Percentiles rank a stretch among this genome's conserved stretches.
Conservation (phyloP, 805 yeast species). For the Monosporozyma solicola region DNA sequence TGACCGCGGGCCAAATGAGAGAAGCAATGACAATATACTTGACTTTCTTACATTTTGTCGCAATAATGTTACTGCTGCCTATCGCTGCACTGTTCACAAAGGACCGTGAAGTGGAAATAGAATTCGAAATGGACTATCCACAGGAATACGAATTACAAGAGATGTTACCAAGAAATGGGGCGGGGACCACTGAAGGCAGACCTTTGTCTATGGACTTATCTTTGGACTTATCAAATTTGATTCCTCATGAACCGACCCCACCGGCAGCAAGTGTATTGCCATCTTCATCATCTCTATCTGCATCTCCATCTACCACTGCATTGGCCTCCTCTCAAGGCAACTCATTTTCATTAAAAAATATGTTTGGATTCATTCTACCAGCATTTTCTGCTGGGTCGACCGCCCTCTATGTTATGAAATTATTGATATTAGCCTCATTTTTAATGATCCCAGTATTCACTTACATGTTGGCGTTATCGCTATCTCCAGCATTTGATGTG, state of each 20-base stretch:
- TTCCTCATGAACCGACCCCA: not conserved
- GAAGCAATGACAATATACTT: slow-evolving; percentile 14
- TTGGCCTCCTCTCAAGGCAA: not conserved
- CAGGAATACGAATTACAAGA: not conserved
- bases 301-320: not conserved
- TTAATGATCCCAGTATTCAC: slow-evolving; percentile 15
- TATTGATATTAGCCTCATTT: slow-evolving; percentile 13
- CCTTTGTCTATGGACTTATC: slow-evolving; percentile 2
- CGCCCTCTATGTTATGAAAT: slow-evolving; percentile 8
- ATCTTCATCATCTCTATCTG: not conserved
- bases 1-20: slow-evolving; percentile 9
- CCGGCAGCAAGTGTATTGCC: not conserved
- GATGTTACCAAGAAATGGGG: not conserved
- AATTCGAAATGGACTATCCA: not conserved
- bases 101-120: not conserved
- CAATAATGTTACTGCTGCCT: slow-evolving; percentile 18
- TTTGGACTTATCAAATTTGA: slow-evolving; percentile 1
- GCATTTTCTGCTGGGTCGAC: not conserved
- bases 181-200: not conserved
- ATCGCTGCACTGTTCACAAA: slow-evolving; percentile 5
- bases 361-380: not conserved
- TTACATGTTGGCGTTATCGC: slow-evolving; percentile 16
- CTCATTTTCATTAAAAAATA: not conserved
- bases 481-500: slow-evolving; percentile 25
- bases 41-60: slow-evolving; percentile 18